Evolutionary conservation across 495 filamentous ascomycete genomes (phyloP).

Genomic region (Aspergillus wentii): DNA sequence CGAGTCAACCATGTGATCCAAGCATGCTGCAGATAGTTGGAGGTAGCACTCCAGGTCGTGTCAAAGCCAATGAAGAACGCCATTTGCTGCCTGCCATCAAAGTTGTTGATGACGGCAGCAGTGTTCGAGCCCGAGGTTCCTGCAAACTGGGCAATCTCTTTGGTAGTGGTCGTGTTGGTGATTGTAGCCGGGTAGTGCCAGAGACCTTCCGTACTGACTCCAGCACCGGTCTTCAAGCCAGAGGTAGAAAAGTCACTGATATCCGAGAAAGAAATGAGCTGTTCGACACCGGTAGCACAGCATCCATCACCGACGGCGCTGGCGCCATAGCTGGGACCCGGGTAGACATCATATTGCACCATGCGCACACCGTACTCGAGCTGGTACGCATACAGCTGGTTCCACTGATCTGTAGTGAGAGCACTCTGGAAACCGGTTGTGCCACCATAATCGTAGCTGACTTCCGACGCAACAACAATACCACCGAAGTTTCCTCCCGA

Average conservation of each 20-base stretch:
- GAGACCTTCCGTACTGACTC: conserved; percentile 48
- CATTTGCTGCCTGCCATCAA: conserved; percentile 56
- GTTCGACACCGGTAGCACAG: conserved; percentile 46
- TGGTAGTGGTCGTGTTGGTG: conserved; percentile 47
- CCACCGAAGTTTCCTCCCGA: conserved; percentile 51
- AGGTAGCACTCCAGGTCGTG: conserved; percentile 50
- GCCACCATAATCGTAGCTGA: conserved; percentile 49
- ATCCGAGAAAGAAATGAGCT: conserved; percentile 46
- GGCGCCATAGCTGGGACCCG: conserved; percentile 46
- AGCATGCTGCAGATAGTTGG: conserved; percentile 56
- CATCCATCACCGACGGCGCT: conserved; percentile 35
- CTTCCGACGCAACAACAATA: conserved; percentile 52
- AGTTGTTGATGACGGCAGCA: conserved; percentile 59
- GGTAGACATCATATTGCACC: conserved; percentile 56
- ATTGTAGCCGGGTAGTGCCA: conserved; percentile 57
- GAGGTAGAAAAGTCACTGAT: conserved; percentile 43
- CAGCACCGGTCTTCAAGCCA: conserved; percentile 42
- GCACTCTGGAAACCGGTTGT: conserved; percentile 43
- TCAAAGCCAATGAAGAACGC: conserved; percentile 54
- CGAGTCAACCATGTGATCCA: conserved; percentile 60
- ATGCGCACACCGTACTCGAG: conserved; percentile 53
- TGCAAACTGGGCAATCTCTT: conserved; percentile 49
- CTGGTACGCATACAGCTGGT: conserved; percentile 53
- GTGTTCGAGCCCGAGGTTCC: conserved; percentile 26
- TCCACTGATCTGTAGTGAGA: conserved; percentile 53